Evolutionary conservation across 108 stramenopile genomes (phyloP).

Genomic region (Skeletonema menzelii): DNA sequence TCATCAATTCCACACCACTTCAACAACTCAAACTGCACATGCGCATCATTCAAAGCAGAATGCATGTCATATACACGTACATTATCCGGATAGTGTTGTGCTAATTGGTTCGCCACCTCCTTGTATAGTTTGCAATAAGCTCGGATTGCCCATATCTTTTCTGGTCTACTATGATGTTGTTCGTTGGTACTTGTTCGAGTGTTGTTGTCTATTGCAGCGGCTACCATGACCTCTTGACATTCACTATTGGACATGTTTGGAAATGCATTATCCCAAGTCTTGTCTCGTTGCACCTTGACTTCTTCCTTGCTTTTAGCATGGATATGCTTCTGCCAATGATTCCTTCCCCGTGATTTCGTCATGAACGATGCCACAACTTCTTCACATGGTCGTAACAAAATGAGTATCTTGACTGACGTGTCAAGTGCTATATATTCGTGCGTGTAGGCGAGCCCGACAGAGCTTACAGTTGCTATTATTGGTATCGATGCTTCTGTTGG

Average conservation of each 20-base stretch:
- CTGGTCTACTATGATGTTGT: not conserved
- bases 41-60: constrained; percentile 1
- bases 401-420: not conserved
- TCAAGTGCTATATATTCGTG: not conserved
- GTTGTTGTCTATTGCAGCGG: not conserved
- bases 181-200: not conserved
- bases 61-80: constrained; percentile 11
- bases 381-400: constrained; percentile 6
- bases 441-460: not conserved
- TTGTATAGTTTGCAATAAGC: not conserved
- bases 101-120: not conserved
- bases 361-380: constrained; percentile 8
- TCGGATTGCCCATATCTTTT: not conserved
- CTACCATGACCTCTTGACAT: not conserved
- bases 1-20: constrained; percentile 1
- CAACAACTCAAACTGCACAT: constrained; percentile 3
- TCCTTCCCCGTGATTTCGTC: constrained; percentile 9
- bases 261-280: constrained; percentile 14
- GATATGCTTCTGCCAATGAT: constrained; percentile 4
- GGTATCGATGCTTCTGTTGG: not conserved
- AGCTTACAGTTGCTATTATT: not conserved
- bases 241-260: constrained; percentile 13
- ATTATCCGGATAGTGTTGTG: constrained; percentile 5
- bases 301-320: not conserved
- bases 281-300: constrained; percentile 6